These are phyloP conservation scores for Takashimella tepidaria DNA, from an alignment of 1,284 basidiomycete genomes.

Conservation along the genomic window DNA sequence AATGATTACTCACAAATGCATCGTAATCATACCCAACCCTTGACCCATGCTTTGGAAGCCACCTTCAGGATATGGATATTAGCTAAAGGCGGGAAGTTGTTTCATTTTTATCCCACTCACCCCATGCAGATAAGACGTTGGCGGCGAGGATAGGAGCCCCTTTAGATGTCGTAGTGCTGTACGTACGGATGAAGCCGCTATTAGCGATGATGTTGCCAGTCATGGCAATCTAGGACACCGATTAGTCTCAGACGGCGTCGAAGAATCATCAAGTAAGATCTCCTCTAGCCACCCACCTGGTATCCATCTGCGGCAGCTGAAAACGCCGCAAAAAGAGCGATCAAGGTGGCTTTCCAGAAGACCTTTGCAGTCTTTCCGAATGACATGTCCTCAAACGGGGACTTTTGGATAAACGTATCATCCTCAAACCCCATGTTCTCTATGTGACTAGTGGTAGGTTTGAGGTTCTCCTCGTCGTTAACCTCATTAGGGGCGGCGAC, in stretches of 20 bases:
- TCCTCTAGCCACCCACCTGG: slow-evolving; percentile 5
- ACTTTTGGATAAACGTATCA: slow-evolving; percentile 28
- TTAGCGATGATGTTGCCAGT: slow-evolving; percentile 30
- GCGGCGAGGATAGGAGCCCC: slow-evolving; percentile 17
- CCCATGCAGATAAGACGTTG: slow-evolving; percentile 13
- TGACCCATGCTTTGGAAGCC: slow-evolving; percentile 21
- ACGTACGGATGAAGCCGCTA: slow-evolving; percentile 23
- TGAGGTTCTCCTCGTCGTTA: background rate
- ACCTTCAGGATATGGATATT: slow-evolving; percentile 12
- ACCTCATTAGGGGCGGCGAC: background rate
- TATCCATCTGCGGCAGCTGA: slow-evolving; percentile 25
- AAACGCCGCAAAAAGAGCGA: slow-evolving; percentile 29
- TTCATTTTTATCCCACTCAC: no score
- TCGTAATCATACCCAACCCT: slow-evolving; percentile 17
- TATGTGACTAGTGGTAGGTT: background rate
- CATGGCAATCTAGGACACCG: slow-evolving; percentile 20
- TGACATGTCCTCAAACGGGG: slow-evolving; percentile 30
- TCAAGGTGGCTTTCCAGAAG: slow-evolving; percentile 24
- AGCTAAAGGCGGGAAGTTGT: no score
- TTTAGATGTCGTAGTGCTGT: slow-evolving; percentile 11
- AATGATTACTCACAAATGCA: slow-evolving; percentile 18
- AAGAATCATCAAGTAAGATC: slow-evolving; percentile 10
- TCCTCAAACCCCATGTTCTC: background rate
- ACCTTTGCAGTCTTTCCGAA: slow-evolving; percentile 20
- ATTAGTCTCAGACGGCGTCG: slow-evolving; percentile 11